Base-by-base conservation (phyloP, 768 basidiomycete genomes). In the Lentinula edodes region DNA sequence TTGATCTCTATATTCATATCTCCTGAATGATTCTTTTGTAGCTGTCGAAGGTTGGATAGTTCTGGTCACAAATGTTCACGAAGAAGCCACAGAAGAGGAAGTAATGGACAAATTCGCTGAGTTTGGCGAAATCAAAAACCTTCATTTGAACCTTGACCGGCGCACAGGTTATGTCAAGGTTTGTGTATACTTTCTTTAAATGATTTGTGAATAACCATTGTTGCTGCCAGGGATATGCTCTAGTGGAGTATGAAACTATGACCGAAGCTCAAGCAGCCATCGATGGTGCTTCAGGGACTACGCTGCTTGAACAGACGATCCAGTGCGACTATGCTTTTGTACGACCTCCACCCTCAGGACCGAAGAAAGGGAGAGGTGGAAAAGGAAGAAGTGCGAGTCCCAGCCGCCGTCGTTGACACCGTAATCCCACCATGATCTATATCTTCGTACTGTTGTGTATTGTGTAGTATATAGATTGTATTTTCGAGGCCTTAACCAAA, bases 31-130 rank as follows among this genome's bases (percentile, higher is more conserved):
- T 62, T 65, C 6, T 15, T 18, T 43, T 54, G 15, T 12, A 99
- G 96, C 96, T 56, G 94, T 99, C 10, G 96, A 99, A 73, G 96
- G 96, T 52, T 99, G 96, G 95, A 98, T 99, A 60, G 92, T 99
- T 50, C 81, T 98, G 58, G 93, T 96, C 55, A 97, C 94, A 39
- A 91, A 91, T 65, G 92, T 99, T 6, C 96, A 99, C 70, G 97
- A 98, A 74, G 97, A 99, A 72, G 91, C 97, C 6, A 95, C 94
- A 0, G 97, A 99, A 70, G 97, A 99, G 70, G 97, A 99, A 67
- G 82, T 99, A 13, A 89, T 85, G 48, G 97, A 99, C 78, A 93
- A 95, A 70, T 99, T 99, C 73, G 89, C 88, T 41, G 97, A 98
- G 66, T 98, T 85, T 68, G 97, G 97, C 58, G 94, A 97, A 73